Conservation (phyloP, 768 basidiomycete species). For the Chalciporus piperatus region DNA sequence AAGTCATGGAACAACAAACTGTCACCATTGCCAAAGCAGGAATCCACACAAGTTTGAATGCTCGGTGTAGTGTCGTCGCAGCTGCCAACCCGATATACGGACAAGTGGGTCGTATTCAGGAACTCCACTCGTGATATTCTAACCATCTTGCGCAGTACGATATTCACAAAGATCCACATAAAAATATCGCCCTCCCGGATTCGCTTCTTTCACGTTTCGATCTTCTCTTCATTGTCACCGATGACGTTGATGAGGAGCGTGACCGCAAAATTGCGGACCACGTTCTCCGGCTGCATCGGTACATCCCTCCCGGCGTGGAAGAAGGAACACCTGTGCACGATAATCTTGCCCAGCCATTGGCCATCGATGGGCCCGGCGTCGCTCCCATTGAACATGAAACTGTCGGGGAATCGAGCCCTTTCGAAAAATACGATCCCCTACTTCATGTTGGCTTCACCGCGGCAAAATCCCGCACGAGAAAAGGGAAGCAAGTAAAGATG, state of each 20-base stretch:
- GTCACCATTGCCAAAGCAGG: conserved; percentile 99
- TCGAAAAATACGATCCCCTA: conserved; percentile 95
- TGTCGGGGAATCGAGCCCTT: conserved; percentile 58
- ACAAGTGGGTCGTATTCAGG: conserved; percentile 54
- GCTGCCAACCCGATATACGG: conserved; percentile 99
- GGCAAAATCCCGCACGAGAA: conserved; percentile 48
- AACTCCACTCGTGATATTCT: conserved; percentile 1
- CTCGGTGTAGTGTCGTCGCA: conserved; percentile 95
- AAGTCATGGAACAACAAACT: conserved; percentile 99
- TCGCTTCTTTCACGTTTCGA: conserved; percentile 99
- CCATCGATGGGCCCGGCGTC: conserved; percentile 72
- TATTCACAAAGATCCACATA: conserved; percentile 98
- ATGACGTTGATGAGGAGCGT: conserved; percentile 93
- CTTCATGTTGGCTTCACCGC: conserved; percentile 79
- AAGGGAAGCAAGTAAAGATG: conserved; percentile 57
- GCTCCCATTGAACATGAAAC: conserved; percentile 37
- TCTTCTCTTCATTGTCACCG: conserved; percentile 95
- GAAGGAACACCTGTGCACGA: conserved; percentile 92
- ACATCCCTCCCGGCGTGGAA: conserved; percentile 93
- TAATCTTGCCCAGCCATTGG: conserved; percentile 81
- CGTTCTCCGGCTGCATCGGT: conserved; percentile 95
- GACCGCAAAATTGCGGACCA: conserved; percentile 97
- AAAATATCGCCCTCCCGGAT: conserved; percentile 97
- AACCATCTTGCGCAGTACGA: conserved; percentile 69
- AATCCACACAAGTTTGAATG: conserved; percentile 97